These are phyloP conservation scores for Hypoxylon fuscum DNA, from an alignment of 495 filamentous ascomycete genomes.

Conservation along the genomic window DNA sequence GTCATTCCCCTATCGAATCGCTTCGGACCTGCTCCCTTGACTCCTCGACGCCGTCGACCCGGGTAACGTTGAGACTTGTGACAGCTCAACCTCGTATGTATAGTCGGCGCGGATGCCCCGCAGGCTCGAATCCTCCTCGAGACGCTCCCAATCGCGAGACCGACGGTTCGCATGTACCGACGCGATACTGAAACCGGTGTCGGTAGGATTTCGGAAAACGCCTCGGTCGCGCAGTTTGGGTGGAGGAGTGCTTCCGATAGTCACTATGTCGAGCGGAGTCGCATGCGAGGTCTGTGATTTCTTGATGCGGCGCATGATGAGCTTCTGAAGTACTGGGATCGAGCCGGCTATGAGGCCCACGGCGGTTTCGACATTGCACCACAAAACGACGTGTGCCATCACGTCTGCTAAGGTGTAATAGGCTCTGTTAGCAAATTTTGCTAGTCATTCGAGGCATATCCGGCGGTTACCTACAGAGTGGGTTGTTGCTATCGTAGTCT, in stretches of 20 bases:
- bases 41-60: not conserved
- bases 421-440: not conserved
- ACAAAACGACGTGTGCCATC: slow-evolving; percentile 12
- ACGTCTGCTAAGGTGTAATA: slow-evolving; percentile 6
- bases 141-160: slow-evolving; percentile 22
- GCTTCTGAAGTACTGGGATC: slow-evolving; percentile 22
- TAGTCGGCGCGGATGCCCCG: slow-evolving; percentile 19
- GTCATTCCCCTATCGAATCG: not conserved
- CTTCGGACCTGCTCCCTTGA: not conserved
- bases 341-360: slow-evolving; percentile 36
- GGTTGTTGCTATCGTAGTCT: not conserved
- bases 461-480: slow-evolving; percentile 20
- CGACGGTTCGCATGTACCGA: slow-evolving; percentile 13
- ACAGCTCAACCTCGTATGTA: slow-evolving; percentile 26
- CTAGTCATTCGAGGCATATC: not conserved
- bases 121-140: slow-evolving; percentile 6
- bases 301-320: slow-evolving; percentile 39
- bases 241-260: slow-evolving; percentile 44
- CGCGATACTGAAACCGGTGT: slow-evolving; percentile 14
- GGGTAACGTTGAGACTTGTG: not conserved
- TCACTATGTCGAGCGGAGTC: slow-evolving; percentile 40
- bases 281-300: slow-evolving; percentile 49
- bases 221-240: not conserved
- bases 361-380: slow-evolving; percentile 31
- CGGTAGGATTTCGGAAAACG: slow-evolving; percentile 21